These are phyloP conservation scores for Flagelloscypha sp. DNA, from an alignment of 768 basidiomycete genomes.

Conservation along the genomic window DNA sequence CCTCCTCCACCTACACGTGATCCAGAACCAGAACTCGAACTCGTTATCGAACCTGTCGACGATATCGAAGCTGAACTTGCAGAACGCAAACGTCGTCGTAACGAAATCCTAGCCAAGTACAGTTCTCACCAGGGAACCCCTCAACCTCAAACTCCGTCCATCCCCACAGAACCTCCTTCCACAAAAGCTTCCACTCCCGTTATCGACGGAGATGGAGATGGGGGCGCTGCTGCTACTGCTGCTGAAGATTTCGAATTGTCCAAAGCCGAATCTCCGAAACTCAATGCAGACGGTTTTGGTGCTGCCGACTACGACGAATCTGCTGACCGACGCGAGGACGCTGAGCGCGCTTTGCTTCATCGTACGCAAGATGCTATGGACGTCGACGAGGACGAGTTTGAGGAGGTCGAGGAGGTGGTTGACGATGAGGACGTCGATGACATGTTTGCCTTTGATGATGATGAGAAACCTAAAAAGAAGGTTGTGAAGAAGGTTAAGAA, in stretches of 20 bases:
- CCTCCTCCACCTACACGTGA: slow-evolving; percentile 7
- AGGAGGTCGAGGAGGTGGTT: slow-evolving; percentile 34
- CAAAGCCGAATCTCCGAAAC: slow-evolving; percentile 35
- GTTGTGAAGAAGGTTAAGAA: slow-evolving; percentile 32
- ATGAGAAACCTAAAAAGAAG: slow-evolving; percentile 35
- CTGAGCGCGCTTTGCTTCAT: slow-evolving; percentile 37
- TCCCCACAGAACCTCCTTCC: too few species aligned
- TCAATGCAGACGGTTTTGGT: slow-evolving; percentile 42
- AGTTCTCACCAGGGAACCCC: too few species aligned
- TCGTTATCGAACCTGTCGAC: slow-evolving; percentile 31
- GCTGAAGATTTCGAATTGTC: slow-evolving; percentile 38
- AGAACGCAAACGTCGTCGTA: slow-evolving; percentile 41
- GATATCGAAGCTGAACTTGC: slow-evolving; percentile 37
- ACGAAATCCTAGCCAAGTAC: slow-evolving; percentile 52
- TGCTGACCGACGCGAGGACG: slow-evolving; percentile 51
- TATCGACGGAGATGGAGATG: too few species aligned
- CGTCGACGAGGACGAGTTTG: slow-evolving; percentile 36
- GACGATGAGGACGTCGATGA: slow-evolving; percentile 62
- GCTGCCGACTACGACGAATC: slow-evolving; percentile 72
- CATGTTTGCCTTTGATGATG: slow-evolving; percentile 52
- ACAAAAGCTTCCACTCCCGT: too few species aligned
- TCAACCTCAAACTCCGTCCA: too few species aligned
- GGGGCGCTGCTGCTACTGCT: slow-evolving; percentile 32
- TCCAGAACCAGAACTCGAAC: slow-evolving; percentile 14
- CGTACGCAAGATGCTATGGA: slow-evolving; percentile 25